These are phyloP conservation scores for Quercus glauca DNA, from an alignment of 306 rosid species.

Conservation along the genomic window DNA sequence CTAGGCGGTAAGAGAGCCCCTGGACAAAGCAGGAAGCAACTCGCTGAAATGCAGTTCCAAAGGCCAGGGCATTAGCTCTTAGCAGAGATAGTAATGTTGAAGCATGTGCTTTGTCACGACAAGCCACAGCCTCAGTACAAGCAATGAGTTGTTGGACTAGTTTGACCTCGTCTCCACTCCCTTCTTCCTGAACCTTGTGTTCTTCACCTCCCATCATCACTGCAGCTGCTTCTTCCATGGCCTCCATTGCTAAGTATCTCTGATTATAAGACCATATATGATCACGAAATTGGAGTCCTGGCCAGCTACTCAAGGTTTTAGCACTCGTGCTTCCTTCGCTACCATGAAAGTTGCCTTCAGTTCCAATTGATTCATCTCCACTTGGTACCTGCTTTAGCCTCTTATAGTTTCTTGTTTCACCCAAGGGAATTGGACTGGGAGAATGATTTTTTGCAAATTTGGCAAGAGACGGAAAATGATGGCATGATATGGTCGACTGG, in stretches of 20 bases:
- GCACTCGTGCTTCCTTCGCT: background rate
- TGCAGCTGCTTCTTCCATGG: conserved; percentile 54
- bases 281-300: conserved; percentile 53
- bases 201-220: conserved; percentile 29
- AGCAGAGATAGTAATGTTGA: conserved; percentile 57
- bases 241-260: conserved; percentile 63
- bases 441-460: conserved; percentile 4
- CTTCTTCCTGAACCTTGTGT: conserved; percentile 37
- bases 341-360: background rate
- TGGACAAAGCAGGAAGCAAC: conserved; percentile 90
- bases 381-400: conserved; percentile 34
- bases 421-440: conserved; percentile 22
- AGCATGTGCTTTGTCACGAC: conserved; percentile 72
- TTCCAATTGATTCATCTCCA: conserved; percentile 18
- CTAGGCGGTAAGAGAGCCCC: conserved; percentile 57
- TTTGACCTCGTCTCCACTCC: conserved; percentile 62
- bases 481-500: conserved; percentile 17
- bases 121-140: conserved; percentile 89
- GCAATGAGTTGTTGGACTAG: conserved; percentile 80
- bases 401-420: conserved; percentile 43
- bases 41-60: conserved; percentile 78
- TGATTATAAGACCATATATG: conserved; percentile 65
- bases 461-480: conserved; percentile 24
- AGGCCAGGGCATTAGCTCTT: conserved; percentile 59
- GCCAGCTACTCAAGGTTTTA: conserved; percentile 27